phyloP scores from a whole-genome alignment of 163 green algal species.

The Coccomyxa subellipsoidea region DNA sequence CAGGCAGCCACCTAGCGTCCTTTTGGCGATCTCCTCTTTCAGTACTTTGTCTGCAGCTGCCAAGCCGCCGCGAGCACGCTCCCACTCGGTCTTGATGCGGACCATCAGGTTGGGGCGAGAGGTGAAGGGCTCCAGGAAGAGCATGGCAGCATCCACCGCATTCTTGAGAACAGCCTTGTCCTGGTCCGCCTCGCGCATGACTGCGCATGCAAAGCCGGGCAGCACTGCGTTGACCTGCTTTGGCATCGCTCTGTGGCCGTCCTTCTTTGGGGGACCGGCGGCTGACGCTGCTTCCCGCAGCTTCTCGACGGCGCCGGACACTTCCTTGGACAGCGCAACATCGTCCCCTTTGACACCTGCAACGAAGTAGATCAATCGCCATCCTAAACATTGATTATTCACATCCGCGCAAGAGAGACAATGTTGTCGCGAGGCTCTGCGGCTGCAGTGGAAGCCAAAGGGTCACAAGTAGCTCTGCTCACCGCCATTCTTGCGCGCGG shows the following conservation, averaged over 20 bases:
- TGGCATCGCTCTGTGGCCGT: background rate
- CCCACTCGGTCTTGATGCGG: conserved; percentile 4
- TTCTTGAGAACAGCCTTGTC: background rate
- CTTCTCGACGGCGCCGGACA: background rate
- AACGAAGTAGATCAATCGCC: background rate
- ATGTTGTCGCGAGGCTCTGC: too few species aligned
- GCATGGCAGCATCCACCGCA: background rate
- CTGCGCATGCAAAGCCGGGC: background rate
- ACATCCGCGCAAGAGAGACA: too few species aligned
- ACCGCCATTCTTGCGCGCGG: too few species aligned
- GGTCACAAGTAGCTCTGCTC: too few species aligned
- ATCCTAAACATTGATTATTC: too few species aligned
- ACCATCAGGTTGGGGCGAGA: conserved; percentile 18
- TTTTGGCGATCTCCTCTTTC: background rate
- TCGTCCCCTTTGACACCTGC: background rate
- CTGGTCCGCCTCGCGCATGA: background rate
- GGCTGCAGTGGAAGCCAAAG: too few species aligned
- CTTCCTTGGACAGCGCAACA: background rate
- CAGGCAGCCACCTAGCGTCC: background rate
- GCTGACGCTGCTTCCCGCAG: background rate
- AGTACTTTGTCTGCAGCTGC: background rate
- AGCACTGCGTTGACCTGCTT: background rate
- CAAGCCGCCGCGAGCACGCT: background rate
- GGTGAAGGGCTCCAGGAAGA: conserved; percentile 25
- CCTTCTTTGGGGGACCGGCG: background rate